phyloP scores from a whole-genome alignment of 139 green algal species.

The Chlamydomonas schloesseri region DNA sequence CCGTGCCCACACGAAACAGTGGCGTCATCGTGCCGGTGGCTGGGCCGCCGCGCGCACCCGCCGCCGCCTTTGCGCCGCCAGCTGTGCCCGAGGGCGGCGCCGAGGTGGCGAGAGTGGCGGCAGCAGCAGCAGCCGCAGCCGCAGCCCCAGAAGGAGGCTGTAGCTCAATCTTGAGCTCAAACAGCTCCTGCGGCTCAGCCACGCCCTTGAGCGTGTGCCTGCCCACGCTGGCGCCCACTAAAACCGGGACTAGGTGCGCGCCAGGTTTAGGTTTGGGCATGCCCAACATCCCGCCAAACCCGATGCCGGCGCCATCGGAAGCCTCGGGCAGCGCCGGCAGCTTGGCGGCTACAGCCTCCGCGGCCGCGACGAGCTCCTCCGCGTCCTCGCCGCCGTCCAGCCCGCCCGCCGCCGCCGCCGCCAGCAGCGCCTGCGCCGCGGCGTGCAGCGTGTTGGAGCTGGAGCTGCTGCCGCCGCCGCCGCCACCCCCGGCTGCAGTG shows the following conservation, averaged over 20 bases:
- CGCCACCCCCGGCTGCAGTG: background rate
- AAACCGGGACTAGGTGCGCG: no score
- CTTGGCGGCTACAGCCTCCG: background rate
- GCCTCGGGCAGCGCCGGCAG: conserved; percentile 4
- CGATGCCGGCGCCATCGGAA: no score
- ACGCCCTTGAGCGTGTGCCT: conserved; percentile 24
- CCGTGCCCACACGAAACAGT: no score
- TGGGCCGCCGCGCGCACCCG: no score
- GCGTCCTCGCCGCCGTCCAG: background rate
- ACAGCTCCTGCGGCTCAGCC: conserved; percentile 33
- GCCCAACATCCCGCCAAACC: no score
- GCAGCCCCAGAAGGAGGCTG: no score
- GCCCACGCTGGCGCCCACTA: background rate
- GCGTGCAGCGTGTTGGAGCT: background rate
- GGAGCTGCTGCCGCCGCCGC: background rate
- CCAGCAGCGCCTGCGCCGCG: background rate
- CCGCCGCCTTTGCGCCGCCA: no score
- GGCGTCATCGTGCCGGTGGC: no score
- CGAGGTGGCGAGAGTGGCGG: no score
- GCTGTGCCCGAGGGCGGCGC: no score
- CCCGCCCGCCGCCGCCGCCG: background rate
- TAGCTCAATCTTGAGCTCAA: conserved; percentile 9
- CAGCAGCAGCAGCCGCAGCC: no score
- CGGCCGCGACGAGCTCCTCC: background rate
- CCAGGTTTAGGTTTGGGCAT: no score